Evolutionary conservation across 345 rosid species (phyloP).

Genomic region (Murraya koenigii): DNA sequence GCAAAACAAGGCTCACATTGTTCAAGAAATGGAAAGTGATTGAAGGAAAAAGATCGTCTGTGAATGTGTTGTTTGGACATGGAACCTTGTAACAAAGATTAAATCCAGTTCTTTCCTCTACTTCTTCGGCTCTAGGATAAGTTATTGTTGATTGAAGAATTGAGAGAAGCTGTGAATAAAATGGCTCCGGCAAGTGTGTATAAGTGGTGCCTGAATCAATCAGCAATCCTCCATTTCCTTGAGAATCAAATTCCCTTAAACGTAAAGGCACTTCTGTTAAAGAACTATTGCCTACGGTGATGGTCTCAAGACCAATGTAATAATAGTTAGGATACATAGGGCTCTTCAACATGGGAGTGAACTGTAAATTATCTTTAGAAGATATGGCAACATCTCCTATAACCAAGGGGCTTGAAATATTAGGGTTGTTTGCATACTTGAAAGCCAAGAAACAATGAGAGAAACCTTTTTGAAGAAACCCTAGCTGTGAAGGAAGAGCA

Average conservation of each 20-base stretch:
- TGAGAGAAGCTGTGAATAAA: constrained; percentile 61
- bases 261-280: constrained; percentile 41
- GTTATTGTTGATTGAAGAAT: constrained; percentile 38
- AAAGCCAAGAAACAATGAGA: constrained; percentile 84
- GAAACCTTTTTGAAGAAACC: constrained; percentile 68
- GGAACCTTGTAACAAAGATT: constrained; percentile 80
- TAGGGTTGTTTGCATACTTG: constrained; percentile 75
- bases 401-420: constrained; percentile 66
- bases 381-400: constrained; percentile 60
- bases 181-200: constrained; percentile 71
- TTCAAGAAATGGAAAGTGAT: constrained; percentile 71
- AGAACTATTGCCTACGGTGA: constrained; percentile 46
- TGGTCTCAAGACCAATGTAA: constrained; percentile 62
- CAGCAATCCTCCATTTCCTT: constrained; percentile 79
- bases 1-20: constrained; percentile 63
- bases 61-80: constrained; percentile 46
- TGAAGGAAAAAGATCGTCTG: constrained; percentile 39
- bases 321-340: constrained; percentile 72
- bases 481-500: constrained; percentile 72
- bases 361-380: constrained; percentile 41
- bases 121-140: constrained; percentile 60
- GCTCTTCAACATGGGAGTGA: constrained; percentile 67
- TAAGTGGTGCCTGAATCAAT: constrained; percentile 88
- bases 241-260: constrained; percentile 63
- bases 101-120: constrained; percentile 57